phyloP scores from a whole-genome alignment of 768 basidiomycete genomes.

The Boletus sp. region DNA sequence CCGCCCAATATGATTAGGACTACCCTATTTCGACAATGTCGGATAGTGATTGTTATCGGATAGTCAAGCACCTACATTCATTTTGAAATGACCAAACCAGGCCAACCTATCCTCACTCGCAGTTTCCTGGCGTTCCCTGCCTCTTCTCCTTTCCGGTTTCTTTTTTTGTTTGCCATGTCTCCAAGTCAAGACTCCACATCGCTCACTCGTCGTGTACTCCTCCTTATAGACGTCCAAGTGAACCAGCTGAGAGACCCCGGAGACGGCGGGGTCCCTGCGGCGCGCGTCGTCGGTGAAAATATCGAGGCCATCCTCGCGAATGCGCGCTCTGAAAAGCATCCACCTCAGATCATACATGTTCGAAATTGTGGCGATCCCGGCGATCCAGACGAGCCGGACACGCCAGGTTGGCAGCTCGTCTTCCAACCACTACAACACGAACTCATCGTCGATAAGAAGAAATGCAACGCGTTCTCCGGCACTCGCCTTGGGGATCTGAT shows the following conservation, averaged over 20 bases:
- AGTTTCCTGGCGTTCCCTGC: background rate
- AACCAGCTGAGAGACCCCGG: conserved; percentile 47
- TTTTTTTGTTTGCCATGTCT: conserved; percentile 14
- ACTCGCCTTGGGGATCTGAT: conserved; percentile 52
- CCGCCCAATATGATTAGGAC: too few relatives aligned
- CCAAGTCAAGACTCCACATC: conserved; percentile 16
- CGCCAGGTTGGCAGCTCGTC: conserved; percentile 60
- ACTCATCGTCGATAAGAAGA: conserved; percentile 58
- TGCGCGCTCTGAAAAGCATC: conserved; percentile 46
- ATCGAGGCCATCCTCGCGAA: conserved; percentile 46
- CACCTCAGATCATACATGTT: conserved; percentile 62
- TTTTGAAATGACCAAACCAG: conserved; percentile 7
- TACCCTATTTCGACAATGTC: background rate
- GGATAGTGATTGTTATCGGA: background rate
- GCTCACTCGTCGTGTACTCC: conserved; percentile 43
- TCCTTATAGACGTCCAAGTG: conserved; percentile 57
- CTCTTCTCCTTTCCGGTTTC: background rate
- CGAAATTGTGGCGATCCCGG: conserved; percentile 61
- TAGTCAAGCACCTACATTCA: too few relatives aligned
- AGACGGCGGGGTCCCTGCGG: conserved; percentile 51
- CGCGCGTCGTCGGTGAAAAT: conserved; percentile 42
- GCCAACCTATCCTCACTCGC: background rate
- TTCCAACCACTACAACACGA: conserved; percentile 51
- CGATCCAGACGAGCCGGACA: conserved; percentile 55
- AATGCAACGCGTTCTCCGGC: conserved; percentile 68